phyloP scores from a whole-genome alignment of 2,329 filamentous ascomycete genomes.

The Didymosphaeria variabile region DNA sequence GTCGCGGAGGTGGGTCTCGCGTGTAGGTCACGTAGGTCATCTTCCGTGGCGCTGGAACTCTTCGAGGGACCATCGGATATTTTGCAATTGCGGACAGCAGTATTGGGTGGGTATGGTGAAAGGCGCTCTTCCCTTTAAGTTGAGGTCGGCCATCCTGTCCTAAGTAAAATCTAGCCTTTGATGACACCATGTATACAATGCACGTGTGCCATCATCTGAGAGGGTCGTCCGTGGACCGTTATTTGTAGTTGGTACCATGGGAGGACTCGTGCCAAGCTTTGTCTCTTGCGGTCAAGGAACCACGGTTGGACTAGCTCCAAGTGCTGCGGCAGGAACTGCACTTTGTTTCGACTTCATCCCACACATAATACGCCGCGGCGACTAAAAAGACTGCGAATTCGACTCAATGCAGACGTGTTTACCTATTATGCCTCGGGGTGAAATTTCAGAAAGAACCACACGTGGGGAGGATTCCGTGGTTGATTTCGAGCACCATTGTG shows the following conservation, averaged over 20 bases:
- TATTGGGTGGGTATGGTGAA: background rate
- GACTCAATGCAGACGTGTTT: background rate
- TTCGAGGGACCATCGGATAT: background rate
- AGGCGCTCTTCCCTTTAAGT: background rate
- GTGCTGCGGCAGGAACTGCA: conserved; percentile 1
- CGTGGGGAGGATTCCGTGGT: background rate
- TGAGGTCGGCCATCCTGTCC: background rate
- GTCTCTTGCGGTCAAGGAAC: background rate
- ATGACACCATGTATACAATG: background rate
- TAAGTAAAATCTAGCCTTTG: background rate
- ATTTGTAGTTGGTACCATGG: background rate
- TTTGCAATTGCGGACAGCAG: background rate
- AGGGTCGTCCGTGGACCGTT: background rate
- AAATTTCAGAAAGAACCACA: too few species aligned
- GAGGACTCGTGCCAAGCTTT: background rate
- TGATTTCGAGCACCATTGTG: background rate
- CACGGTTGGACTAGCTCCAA: conserved; percentile 11
- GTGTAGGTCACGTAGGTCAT: background rate
- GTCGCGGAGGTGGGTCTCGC: background rate
- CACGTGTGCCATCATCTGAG: background rate
- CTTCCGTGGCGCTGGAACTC: background rate
- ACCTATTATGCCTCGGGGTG: background rate
- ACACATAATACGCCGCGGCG: background rate
- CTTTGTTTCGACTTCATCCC: conserved; percentile 10
- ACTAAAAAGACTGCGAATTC: background rate